These are phyloP conservation scores for Suillus brevipes DNA, from an alignment of 768 basidiomycete genomes.

Conservation along the genomic window DNA sequence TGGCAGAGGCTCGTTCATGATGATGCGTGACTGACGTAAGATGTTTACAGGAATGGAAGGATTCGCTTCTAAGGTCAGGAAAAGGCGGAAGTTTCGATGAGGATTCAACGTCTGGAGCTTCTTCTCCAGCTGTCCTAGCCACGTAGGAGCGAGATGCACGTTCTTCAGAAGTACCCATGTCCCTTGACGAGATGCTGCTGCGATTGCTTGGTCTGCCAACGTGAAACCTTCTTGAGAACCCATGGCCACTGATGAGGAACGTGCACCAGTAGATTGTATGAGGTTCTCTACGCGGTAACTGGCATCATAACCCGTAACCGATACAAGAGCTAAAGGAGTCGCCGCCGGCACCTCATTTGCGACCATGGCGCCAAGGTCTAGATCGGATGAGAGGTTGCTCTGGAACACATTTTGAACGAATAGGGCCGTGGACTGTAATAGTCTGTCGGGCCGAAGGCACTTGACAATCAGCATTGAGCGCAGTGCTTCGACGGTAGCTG, in stretches of 20 bases:
- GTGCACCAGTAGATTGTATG: slow-evolving; percentile 71
- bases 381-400: slow-evolving; percentile 75
- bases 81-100: slow-evolving; percentile 90
- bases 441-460: slow-evolving; percentile 89
- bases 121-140: slow-evolving; percentile 96
- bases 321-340: slow-evolving; percentile 87
- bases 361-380: slow-evolving; percentile 79
- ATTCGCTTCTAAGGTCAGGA: slow-evolving; percentile 98
- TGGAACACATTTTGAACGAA: slow-evolving; percentile 80
- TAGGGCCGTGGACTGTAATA: slow-evolving; percentile 76
- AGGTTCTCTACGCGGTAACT: slow-evolving; percentile 93
- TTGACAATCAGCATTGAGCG: slow-evolving; percentile 80
- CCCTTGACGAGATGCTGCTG: slow-evolving; percentile 87
- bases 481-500: slow-evolving; percentile 73
- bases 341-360: slow-evolving; percentile 73
- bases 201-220: slow-evolving; percentile 94
- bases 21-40: slow-evolving; percentile 89
- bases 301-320: slow-evolving; percentile 97
- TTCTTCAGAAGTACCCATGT: slow-evolving; percentile 98
- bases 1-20: slow-evolving; percentile 99
- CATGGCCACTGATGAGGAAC: slow-evolving; percentile 93
- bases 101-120: slow-evolving; percentile 90
- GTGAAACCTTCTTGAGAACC: slow-evolving; percentile 98
- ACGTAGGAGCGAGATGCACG: slow-evolving; percentile 91
- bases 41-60: slow-evolving; percentile 95